Conservation (phyloP, 345 rosid genomes). For the Lenwebbia sp. region DNA sequence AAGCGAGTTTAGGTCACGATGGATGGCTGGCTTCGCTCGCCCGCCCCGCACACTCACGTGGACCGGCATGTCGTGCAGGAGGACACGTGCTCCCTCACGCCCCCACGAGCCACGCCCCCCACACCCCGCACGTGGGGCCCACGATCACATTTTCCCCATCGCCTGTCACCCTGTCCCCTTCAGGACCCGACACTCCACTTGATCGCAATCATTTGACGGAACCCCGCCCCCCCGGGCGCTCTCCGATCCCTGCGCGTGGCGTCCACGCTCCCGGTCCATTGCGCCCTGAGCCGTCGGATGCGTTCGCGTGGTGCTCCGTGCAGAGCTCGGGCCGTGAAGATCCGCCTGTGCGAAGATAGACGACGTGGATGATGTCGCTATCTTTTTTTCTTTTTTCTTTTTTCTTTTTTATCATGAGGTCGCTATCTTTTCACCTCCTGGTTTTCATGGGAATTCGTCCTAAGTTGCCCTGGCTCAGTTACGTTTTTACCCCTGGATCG, state of each 20-base stretch:
- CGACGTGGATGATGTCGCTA: too few relatives aligned
- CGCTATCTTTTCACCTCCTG: not conserved
- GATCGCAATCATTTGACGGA: conserved; percentile 39
- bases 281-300: not conserved
- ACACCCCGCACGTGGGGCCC: conserved; percentile 6
- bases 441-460: not conserved
- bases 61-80: conserved; percentile 43
- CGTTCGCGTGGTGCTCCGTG: not conserved
- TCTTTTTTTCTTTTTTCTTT: too few relatives aligned
- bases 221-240: not conserved
- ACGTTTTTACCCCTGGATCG: not conserved
- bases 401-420: too few relatives aligned
- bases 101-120: not conserved
- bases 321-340: too few relatives aligned
- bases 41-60: conserved; percentile 32
- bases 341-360: not conserved
- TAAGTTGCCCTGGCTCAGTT: not conserved
- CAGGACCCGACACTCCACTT: conserved; percentile 22
- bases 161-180: conserved; percentile 35
- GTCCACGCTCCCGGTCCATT: not conserved
- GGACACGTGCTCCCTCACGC: conserved; percentile 30
- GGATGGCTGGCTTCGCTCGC: not conserved
- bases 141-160: conserved; percentile 6
- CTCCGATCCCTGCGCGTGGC: not conserved
- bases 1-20: not conserved